Evolutionary conservation across 1,284 basidiomycete genomes (phyloP).

Genomic region (Phellopilus nigrolimitatus): DNA sequence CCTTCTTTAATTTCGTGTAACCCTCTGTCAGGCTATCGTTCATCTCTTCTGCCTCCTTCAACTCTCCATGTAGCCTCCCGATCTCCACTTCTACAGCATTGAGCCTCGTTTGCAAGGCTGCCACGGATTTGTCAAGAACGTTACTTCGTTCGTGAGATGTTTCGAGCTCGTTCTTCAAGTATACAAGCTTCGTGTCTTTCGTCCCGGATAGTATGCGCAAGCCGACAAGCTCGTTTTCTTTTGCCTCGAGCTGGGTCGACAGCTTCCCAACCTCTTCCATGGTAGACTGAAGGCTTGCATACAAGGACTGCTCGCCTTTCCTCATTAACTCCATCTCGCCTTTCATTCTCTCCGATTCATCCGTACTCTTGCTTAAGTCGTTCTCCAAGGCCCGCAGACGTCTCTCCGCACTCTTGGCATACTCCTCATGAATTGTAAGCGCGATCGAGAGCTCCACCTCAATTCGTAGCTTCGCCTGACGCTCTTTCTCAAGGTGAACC

Average conservation of each 20-base stretch:
- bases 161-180: neutral
- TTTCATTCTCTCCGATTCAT: neutral
- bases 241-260: neutral
- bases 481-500: neutral
- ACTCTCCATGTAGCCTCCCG: neutral
- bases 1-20: conserved; percentile 2
- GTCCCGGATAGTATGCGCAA: neutral
- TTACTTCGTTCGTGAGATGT: neutral
- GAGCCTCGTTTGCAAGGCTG: neutral
- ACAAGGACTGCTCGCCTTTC: neutral
- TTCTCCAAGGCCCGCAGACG: neutral
- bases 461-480: neutral
- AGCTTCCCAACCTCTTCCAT: neutral
- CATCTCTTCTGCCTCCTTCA: conserved; percentile 11
- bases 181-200: neutral
- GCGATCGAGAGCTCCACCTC: neutral
- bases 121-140: neutral
- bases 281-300: neutral
- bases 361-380: neutral
- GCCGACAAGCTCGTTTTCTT: neutral
- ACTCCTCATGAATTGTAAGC: neutral
- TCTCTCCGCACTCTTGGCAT: neutral
- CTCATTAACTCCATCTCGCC: too few relatives aligned
- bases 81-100: neutral
- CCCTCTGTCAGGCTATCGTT: neutral